Conservation (phyloP, 140 eudicot genomes). For the Senecio squalidus region DNA sequence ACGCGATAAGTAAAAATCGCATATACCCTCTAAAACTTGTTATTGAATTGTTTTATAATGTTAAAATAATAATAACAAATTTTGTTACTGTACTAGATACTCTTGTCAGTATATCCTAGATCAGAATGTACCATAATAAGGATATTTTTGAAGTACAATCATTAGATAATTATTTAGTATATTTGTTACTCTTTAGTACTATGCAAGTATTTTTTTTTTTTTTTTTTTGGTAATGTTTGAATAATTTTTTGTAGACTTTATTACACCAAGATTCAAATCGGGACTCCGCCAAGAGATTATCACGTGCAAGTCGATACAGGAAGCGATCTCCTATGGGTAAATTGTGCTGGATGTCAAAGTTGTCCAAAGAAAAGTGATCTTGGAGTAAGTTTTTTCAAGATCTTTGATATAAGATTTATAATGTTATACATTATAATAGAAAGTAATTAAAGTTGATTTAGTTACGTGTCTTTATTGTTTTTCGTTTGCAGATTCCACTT, state of each 20-base stretch:
- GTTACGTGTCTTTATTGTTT: neutral
- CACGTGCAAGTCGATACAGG: slow-evolving; percentile 94
- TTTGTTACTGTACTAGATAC: no score
- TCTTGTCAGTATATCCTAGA: no score
- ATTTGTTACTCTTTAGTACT: neutral
- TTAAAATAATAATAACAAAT: no score
- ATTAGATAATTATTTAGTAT: neutral
- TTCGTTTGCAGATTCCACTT: slow-evolving; percentile 42
- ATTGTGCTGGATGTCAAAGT: slow-evolving; percentile 62
- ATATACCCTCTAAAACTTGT: no score
- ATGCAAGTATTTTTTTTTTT: neutral
- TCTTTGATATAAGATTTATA: neutral
- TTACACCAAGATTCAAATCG: slow-evolving; percentile 65
- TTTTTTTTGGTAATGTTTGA: slow-evolving; percentile 1
- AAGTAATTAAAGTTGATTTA: neutral
- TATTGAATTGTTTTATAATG: no score
- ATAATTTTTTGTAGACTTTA: slow-evolving; percentile 52
- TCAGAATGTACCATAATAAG: no score
- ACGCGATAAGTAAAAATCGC: no score
- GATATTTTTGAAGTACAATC: no score
- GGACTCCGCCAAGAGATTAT: slow-evolving; percentile 66
- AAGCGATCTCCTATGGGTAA: slow-evolving; percentile 87
- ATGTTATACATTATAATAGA: no score
- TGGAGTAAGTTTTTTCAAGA: slow-evolving; percentile 50
- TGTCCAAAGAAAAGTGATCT: slow-evolving; percentile 75